Conservation (phyloP, 1,284 basidiomycete species). For the Apiotrichum gamsii region DNA sequence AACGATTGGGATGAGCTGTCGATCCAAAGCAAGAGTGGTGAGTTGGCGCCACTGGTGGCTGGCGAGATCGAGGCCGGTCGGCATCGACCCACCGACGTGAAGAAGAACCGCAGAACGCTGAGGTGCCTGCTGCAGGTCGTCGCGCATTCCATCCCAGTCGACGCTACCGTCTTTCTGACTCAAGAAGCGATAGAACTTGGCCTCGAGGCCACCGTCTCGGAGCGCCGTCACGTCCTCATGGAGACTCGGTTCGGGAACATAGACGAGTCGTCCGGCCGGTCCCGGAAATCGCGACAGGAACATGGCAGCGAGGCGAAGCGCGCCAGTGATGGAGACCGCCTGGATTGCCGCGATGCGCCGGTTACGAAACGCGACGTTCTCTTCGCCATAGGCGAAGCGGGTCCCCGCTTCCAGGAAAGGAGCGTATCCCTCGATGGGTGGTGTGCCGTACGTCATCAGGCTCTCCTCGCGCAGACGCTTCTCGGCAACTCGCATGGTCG, state of each 20-base stretch:
- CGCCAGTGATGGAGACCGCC: conserved; percentile 92
- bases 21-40: conserved; percentile 37
- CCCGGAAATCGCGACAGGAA: conserved; percentile 69
- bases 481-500: conserved; percentile 75
- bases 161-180: conserved; percentile 83
- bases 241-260: conserved; percentile 34
- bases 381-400: conserved; percentile 44
- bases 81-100: conserved; percentile 92
- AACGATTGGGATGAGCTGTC: conserved; percentile 41
- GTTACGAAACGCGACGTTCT: conserved; percentile 55
- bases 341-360: conserved; percentile 54
- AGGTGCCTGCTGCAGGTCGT: conserved; percentile 57
- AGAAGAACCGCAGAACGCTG: conserved; percentile 73
- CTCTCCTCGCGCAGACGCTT: conserved; percentile 33
- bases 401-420: conserved; percentile 38
- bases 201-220: conserved; percentile 39
- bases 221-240: conserved; percentile 39
- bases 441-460: conserved; percentile 3
- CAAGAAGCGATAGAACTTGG: conserved; percentile 58
- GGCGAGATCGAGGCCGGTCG: conserved; percentile 92
- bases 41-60: conserved; percentile 79
- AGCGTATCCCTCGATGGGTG: conserved; percentile 38
- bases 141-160: conserved; percentile 69
- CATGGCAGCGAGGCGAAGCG: conserved; percentile 82
- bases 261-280: conserved; percentile 20